Evolutionary conservation across 257 asterid genomes (phyloP), one percentile per base, ranked within the genome.

Genomic region (Parsonsia alboflavescens): DNA sequence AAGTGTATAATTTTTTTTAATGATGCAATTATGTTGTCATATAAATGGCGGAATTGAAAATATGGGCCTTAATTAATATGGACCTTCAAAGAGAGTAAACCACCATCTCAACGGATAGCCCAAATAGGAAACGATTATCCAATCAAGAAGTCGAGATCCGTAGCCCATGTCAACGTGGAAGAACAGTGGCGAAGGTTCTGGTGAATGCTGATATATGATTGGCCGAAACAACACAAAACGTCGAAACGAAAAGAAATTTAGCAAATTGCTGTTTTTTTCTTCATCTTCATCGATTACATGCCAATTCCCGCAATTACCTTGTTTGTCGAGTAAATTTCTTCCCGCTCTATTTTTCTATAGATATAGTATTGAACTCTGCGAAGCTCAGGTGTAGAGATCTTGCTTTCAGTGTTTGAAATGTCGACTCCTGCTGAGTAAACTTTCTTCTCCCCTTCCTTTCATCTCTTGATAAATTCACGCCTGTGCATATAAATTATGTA

Each of bases 341-440:
- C 70, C 19, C 59, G 24, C 26, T 44, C 39, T 58, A 17, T 54
- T n/a, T 41, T 6, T 68, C 36, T 42, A 3, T 46, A 28, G 19
- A 11, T 10, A 61, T 61, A 26, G 50, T 15, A 64, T 65, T 39
- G 17, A 7, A 2, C 0, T 7, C 24, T 19, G 2, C 16, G 7
- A 36, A 64, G 70, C 24, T 17, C 44, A 13, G 50, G 50, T 16
- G 24, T 59, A 61, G 62, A 61, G 72, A 46, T 45, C 68, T 73
- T 39, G 28, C 70, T 72, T 66, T 75, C 76, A 76, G 65, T 81
- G 64, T 71, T 78, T 78, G n/a, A 73, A 73, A 93, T 93, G 98
- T 91, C 98, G 82, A 85, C 98, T 58, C 98, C 98, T 46, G 96
- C 93, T 6, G 98, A 91, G 98, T 93, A 89, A 86, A 64, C 73